Evolutionary conservation across 31 red algal genomes (phyloP).

Genomic region (Asparagopsis taxiformis): DNA sequence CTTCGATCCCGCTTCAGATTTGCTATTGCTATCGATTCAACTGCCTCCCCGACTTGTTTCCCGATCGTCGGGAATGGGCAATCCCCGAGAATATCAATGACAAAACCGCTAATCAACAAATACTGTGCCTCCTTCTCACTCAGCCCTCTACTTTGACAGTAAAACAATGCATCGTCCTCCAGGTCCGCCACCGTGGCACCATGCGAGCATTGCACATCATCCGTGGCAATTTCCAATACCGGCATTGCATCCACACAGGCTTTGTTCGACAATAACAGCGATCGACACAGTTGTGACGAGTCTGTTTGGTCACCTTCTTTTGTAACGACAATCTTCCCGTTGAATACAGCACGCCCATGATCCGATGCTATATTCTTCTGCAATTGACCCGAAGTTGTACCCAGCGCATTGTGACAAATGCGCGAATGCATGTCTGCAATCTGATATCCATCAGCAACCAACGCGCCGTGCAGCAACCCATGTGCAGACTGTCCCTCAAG

Average conservation of each 20-base stretch:
- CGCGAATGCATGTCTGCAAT: conserved; percentile 77
- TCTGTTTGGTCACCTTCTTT: conserved; percentile 50
- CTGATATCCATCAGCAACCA: conserved; percentile 42
- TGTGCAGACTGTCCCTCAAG: conserved; percentile 32
- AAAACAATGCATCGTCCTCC: conserved; percentile 87
- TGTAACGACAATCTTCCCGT: conserved; percentile 77
- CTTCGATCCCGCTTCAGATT: conserved; percentile 11
- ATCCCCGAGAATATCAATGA: conserved; percentile 44
- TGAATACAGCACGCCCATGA: conserved; percentile 61
- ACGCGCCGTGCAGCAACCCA: conserved; percentile 16
- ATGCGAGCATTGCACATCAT: conserved; percentile 90
- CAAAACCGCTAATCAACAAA: conserved; percentile 72
- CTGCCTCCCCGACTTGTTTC: conserved; percentile 24
- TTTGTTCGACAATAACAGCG: conserved; percentile 68
- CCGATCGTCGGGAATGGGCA: conserved; percentile 42
- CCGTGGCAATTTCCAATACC: conserved; percentile 76
- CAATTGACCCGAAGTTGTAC: conserved; percentile 59
- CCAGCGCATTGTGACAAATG: conserved; percentile 54
- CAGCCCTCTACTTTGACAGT: conserved; percentile 76
- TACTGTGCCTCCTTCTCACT: conserved; percentile 43
- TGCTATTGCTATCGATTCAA: not conserved
- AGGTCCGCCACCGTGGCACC: conserved; percentile 82
- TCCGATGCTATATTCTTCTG: conserved; percentile 88
- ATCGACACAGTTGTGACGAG: conserved; percentile 77
- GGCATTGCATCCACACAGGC: conserved; percentile 84